These are phyloP conservation scores for Beauveria asiatica DNA, from an alignment of 2,329 filamentous ascomycete species.

Conservation along the genomic window DNA sequence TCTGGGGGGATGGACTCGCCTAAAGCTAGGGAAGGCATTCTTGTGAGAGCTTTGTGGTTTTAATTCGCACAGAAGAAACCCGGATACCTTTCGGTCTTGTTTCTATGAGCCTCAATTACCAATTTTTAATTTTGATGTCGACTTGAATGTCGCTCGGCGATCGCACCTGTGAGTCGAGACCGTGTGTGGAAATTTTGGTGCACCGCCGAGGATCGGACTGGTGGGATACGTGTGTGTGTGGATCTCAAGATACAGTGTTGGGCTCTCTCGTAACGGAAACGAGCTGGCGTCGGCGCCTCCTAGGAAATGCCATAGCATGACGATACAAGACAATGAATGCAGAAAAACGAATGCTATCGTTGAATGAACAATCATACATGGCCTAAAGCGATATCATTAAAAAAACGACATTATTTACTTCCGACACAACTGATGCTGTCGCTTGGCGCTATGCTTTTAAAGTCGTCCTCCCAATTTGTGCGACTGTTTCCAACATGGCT, in stretches of 20 bases:
- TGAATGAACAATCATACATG: neutral
- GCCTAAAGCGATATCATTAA: neutral
- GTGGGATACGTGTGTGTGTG: neutral
- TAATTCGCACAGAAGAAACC: neutral
- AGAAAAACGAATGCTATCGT: neutral
- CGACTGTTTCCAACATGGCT: slow-evolving; percentile 32
- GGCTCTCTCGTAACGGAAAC: neutral
- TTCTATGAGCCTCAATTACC: neutral
- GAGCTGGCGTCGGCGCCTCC: neutral
- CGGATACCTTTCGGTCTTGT: neutral
- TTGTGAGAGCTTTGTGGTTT: neutral
- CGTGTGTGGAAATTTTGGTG: slow-evolving; percentile 1
- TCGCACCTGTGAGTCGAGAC: neutral
- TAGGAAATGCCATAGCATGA: neutral
- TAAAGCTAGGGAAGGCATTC: slow-evolving; percentile 43
- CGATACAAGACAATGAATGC: neutral
- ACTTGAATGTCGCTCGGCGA: neutral
- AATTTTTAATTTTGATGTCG: neutral
- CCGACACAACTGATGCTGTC: slow-evolving; percentile 58
- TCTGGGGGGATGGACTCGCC: slow-evolving; percentile 70
- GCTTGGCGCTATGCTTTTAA: slow-evolving; percentile 46
- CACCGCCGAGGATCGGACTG: slow-evolving; percentile 7
- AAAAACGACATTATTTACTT: neutral
- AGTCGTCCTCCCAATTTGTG: slow-evolving; percentile 38
- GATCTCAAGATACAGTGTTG: neutral